Conservation (phyloP, 1,284 basidiomycete species). For the Heliocybe sulcata region DNA sequence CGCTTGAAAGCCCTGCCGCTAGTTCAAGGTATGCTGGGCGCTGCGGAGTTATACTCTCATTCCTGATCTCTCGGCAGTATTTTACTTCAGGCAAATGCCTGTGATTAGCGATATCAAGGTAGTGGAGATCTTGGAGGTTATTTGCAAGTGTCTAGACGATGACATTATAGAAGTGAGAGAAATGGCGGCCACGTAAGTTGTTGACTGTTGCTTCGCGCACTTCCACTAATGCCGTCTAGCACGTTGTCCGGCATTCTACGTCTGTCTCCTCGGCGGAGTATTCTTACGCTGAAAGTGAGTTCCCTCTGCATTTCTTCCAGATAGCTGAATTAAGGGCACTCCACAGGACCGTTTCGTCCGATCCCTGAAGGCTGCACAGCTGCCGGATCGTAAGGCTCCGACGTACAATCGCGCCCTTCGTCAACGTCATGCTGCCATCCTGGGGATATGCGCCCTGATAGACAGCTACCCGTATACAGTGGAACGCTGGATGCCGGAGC, state of each 20-base stretch:
- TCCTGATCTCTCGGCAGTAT: conserved; percentile 33
- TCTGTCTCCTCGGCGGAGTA: conserved; percentile 69
- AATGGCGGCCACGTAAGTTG: conserved; percentile 63
- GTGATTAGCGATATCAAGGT: conserved; percentile 56
- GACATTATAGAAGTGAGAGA: conserved; percentile 71
- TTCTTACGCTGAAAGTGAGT: conserved; percentile 59
- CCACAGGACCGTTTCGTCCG: conserved; percentile 60
- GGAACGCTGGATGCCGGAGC: conserved; percentile 78
- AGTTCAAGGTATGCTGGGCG: conserved; percentile 47
- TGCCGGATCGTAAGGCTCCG: conserved; percentile 50
- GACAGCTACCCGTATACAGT: conserved; percentile 83
- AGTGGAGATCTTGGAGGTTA: conserved; percentile 55
- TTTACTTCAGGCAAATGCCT: conserved; percentile 69
- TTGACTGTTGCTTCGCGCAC: background rate
- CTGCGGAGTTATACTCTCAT: conserved; percentile 2
- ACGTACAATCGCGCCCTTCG: conserved; percentile 59
- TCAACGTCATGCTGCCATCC: conserved; percentile 70
- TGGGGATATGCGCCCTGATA: conserved; percentile 74
- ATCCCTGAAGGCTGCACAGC: conserved; percentile 49
- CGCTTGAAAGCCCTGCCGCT: conserved; percentile 67
- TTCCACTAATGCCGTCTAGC: conserved; percentile 23
- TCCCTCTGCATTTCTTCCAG: background rate
- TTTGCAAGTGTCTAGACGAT: conserved; percentile 66
- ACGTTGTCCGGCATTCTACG: conserved; percentile 78
- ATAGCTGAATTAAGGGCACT: conserved; percentile 1